phyloP scores from a whole-genome alignment of 2,329 filamentous ascomycete species.

The Venturia carpophila region DNA sequence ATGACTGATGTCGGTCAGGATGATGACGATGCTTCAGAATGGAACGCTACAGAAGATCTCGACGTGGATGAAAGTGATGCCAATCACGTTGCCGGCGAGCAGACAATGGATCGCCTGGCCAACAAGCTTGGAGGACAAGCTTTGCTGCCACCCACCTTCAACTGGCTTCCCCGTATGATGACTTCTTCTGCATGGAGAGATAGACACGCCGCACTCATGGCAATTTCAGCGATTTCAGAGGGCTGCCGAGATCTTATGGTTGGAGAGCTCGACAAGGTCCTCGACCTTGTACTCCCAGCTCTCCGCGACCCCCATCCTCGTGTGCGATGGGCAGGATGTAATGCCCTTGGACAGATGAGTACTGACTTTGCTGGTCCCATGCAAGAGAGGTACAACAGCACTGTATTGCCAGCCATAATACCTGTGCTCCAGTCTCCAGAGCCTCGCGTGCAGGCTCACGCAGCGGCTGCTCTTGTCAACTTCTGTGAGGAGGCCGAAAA shows the following conservation, averaged over 20 bases:
- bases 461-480: slow-evolving; percentile 94
- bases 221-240: slow-evolving; percentile 96
- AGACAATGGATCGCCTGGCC: slow-evolving; percentile 94
- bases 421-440: slow-evolving; percentile 85
- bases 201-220: slow-evolving; percentile 94
- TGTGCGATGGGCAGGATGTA: slow-evolving; percentile 95
- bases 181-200: slow-evolving; percentile 90
- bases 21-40: slow-evolving; percentile 89
- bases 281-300: slow-evolving; percentile 89
- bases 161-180: slow-evolving; percentile 97
- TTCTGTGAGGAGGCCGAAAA: slow-evolving; percentile 99
- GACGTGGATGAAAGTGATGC: slow-evolving; percentile 93
- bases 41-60: slow-evolving; percentile 88
- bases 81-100: slow-evolving; percentile 95
- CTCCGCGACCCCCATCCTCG: slow-evolving; percentile 84
- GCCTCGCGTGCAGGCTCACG: slow-evolving; percentile 91
- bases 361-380: slow-evolving; percentile 97
- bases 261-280: slow-evolving; percentile 83
- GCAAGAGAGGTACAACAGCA: slow-evolving; percentile 89
- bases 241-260: slow-evolving; percentile 95
- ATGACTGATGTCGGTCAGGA: slow-evolving; percentile 97
- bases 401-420: slow-evolving; percentile 83
- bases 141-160: slow-evolving; percentile 89
- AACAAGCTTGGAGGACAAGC: slow-evolving; percentile 94
- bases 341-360: slow-evolving; percentile 98